Conservation (phyloP, 140 eudicot genomes). For the Senecio squalidus region DNA sequence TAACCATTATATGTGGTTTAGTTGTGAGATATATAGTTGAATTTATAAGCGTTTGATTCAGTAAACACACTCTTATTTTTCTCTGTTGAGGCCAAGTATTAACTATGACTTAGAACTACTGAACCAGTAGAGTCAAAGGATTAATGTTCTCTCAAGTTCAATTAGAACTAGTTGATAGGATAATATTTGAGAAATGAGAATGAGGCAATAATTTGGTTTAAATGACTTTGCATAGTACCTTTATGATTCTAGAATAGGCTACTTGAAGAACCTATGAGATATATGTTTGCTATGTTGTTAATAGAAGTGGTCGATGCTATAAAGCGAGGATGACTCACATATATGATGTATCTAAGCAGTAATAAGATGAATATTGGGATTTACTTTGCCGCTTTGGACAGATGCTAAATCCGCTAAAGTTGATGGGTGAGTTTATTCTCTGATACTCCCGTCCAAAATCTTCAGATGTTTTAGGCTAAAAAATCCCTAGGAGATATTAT, state of each 20-base stretch:
- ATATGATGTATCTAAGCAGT: neutral
- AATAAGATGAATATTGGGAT: too few relatives aligned
- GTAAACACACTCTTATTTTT: neutral
- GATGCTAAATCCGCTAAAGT: neutral
- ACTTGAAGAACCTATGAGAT: neutral
- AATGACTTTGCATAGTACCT: constrained; percentile 3
- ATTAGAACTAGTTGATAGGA: neutral
- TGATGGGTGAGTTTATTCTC: neutral
- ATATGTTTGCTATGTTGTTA: neutral
- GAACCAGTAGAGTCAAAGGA: neutral
- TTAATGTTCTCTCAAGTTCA: neutral
- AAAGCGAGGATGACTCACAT: too few relatives aligned
- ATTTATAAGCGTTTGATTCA: neutral
- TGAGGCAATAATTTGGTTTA: too few relatives aligned
- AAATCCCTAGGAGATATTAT: neutral
- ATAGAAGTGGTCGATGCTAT: neutral
- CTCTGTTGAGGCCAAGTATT: neutral
- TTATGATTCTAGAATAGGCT: neutral
- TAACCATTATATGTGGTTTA: neutral
- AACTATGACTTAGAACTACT: neutral
- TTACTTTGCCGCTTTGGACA: neutral
- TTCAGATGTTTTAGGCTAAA: neutral
- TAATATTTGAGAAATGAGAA: neutral
- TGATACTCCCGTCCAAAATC: neutral
- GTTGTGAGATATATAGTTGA: neutral